Evolutionary conservation across 768 basidiomycete species (phyloP), one percentile per base, ranked within the genome.

Genomic region (Lentinula boryana): DNA sequence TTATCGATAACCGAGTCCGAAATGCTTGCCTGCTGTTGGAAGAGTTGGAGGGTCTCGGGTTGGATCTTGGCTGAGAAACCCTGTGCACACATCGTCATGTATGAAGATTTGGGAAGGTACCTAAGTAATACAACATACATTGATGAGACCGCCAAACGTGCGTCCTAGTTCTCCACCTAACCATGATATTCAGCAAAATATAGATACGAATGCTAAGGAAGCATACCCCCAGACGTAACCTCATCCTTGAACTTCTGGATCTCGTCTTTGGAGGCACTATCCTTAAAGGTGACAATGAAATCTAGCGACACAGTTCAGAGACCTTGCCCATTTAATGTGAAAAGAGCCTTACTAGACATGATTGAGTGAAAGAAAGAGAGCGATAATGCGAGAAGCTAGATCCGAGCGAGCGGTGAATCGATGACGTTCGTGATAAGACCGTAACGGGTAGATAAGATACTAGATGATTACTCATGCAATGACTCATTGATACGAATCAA

Each of bases 211-310:
- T 31, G 21, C 16, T n/a, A 40, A 43, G 15, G 23, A n/a, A 12
- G 35, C 69, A 56, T 61, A 78, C 82, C 81, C 56, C 76, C 74
- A 5, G 52, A 62, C 21, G 66, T 64, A 10, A 85, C 75, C 1
- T 75, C 68, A 0, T 71, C 62, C 6, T 69, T 74, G 61, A 76
- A 83, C 51, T 77, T 64, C 36, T 78, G 64, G 36, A 85, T 74
- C 56, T 77, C 68, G 8, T 75, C 77, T 40, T 71, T 54, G 31
- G 77, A 68, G 43, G 75, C 81, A 31, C 60, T 49, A 2, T 78
- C 68, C 68, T 84, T 84, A 74, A 86, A 85, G 6, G 82, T 75
- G 44, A 86, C 77, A 58, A 85, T 84, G 66, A 76, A 84, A 63
- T 71, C 83, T 85, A 67, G 27, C n/a, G 7, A 41, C 5, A 5